phyloP scores from a whole-genome alignment of 345 rosid genomes.

The Hypericum perforatum region DNA sequence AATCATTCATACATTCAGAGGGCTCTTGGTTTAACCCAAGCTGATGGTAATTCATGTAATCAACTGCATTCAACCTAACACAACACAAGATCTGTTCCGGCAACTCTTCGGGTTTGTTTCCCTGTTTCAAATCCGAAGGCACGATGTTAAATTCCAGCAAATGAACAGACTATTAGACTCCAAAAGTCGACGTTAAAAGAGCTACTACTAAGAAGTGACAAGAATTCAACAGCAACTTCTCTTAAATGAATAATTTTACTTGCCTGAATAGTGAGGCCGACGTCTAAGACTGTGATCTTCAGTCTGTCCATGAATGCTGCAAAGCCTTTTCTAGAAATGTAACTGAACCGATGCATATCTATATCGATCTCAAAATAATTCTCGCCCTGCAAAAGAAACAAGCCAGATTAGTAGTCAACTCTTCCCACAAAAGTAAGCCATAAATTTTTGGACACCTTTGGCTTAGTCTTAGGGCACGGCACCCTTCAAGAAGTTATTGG shows the following conservation, averaged over 20 bases:
- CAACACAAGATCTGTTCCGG: constrained; percentile 1
- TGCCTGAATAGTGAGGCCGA: constrained; percentile 10
- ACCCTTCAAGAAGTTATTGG: too few species aligned
- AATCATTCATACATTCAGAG: constrained; percentile 17
- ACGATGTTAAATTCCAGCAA: too few species aligned
- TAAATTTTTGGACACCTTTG: too few species aligned
- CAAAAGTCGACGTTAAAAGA: background rate
- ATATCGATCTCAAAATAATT: constrained; percentile 9
- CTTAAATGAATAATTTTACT: background rate
- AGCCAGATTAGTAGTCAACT: background rate
- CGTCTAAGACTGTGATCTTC: constrained; percentile 3
- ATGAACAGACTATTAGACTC: background rate
- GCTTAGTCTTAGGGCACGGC: too few species aligned
- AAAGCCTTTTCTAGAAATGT: constrained; percentile 7
- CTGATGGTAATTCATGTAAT: constrained; percentile 5
- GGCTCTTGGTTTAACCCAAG: constrained; percentile 32
- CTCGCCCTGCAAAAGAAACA: background rate
- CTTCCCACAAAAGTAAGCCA: too few species aligned
- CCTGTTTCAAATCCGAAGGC: background rate
- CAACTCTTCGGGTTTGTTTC: constrained; percentile 6
- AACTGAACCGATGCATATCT: constrained; percentile 9
- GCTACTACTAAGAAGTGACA: background rate
- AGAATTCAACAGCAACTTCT: background rate
- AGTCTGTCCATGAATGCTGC: constrained; percentile 9
- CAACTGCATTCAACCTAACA: background rate